Evolutionary conservation across 129 eudicot genomes (phyloP), one percentile per base, ranked within the genome.

Genomic region (Glebionis coronaria): DNA sequence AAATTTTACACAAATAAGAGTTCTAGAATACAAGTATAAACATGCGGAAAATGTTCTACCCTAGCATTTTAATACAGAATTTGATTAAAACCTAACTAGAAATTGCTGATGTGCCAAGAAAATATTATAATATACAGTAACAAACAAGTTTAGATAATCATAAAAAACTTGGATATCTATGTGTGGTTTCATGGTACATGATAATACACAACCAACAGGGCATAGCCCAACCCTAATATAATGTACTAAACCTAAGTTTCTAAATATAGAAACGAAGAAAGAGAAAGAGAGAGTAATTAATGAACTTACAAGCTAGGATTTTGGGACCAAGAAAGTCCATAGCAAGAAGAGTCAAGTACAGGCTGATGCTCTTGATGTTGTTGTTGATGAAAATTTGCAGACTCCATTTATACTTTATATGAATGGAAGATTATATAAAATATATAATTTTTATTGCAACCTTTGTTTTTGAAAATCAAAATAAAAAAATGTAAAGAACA

Each of bases 231-330:
- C n/a, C n/a, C n/a, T n/a, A n/a, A n/a, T n/a, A n/a, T n/a, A n/a
- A n/a, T n/a, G n/a, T n/a, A n/a, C n/a, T n/a, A n/a, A n/a, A n/a
- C n/a, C n/a, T 46, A 69, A 54, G 42, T 73, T 75, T 68, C 69
- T 63, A 68, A 51, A 60, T 31, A 12, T 53, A n/a, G 67, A 61
- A 52, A 61, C 64, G 8, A 57, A 65, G 65, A 64, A 49, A 67
- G 67, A 60, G 65, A 44, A 5, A 31, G 40, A 31, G 40, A 29
- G 38, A 29, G 38, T 29, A 71, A n/a, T 23, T 0, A 23, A 69
- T 50, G 47, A 74, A 80, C 96, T 83, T 82, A 91, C 97, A 85
- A 79, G 71, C 83, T 58, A 76, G 86, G 64, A 59, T 45, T 81
- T 58, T 83, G 82, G 71, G 95, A 66, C 87, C 89, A 85, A 44